phyloP scores from a whole-genome alignment of 2,329 filamentous ascomycete species.

The Xylaria sp. region DNA sequence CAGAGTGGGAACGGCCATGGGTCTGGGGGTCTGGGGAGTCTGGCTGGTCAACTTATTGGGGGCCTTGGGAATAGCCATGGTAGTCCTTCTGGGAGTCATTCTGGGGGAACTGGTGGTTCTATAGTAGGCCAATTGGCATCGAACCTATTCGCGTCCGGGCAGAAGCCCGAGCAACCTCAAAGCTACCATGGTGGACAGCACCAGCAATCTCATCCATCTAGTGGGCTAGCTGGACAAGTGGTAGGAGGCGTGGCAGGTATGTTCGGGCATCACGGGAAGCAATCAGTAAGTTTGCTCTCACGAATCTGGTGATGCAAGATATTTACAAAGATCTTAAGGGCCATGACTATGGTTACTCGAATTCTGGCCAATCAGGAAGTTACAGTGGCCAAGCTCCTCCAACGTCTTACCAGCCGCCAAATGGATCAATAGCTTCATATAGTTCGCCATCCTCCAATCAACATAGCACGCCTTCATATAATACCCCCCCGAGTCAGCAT shows the following conservation, averaged over 20 bases:
- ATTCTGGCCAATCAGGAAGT: constrained; percentile 61
- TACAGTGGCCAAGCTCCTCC: constrained; percentile 73
- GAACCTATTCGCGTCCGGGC: constrained; percentile 61
- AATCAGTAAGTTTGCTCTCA: constrained; percentile 50
- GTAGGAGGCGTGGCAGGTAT: constrained; percentile 65
- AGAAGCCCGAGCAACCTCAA: constrained; percentile 59
- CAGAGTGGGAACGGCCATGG: constrained; percentile 48
- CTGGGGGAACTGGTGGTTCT: constrained; percentile 44
- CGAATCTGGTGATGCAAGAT: background rate
- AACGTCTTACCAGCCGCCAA: constrained; percentile 64
- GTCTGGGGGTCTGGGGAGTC: constrained; percentile 56
- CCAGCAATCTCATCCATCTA: constrained; percentile 52
- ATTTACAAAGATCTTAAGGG: constrained; percentile 49
- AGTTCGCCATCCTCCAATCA: constrained; percentile 45
- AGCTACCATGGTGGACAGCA: constrained; percentile 38
- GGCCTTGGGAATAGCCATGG: constrained; percentile 44
- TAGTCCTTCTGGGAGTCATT: constrained; percentile 41
- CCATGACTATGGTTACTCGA: constrained; percentile 72
- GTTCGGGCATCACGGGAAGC: constrained; percentile 59
- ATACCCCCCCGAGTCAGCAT: constrained; percentile 41
- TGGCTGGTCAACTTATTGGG: constrained; percentile 58
- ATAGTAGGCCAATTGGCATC: constrained; percentile 67
- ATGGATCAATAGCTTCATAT: constrained; percentile 45
- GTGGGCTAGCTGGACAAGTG: constrained; percentile 63
- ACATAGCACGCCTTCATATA: constrained; percentile 44